Percentiles rank a stretch among this genome's conserved stretches.
phyloP scores from a whole-genome alignment of 208 protist species.

The Tritrichomonas musculus region DNA sequence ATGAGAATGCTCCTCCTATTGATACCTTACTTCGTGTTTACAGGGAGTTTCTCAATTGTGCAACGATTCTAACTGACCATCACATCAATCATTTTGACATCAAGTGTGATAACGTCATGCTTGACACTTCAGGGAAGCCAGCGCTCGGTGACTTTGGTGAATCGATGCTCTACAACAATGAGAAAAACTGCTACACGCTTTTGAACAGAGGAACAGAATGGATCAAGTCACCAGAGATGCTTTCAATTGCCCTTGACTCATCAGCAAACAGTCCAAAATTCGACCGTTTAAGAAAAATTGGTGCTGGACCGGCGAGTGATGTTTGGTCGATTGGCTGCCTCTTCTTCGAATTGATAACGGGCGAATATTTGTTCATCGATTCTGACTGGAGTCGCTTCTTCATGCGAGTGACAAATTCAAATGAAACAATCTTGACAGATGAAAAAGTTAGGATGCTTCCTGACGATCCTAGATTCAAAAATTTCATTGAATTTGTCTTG shows the following conservation, averaged over 20 bases:
- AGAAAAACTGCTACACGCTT: neutral
- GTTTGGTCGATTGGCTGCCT: slow-evolving; percentile 46
- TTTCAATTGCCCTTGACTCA: neutral
- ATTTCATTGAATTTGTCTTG: neutral
- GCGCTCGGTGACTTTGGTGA: slow-evolving; percentile 11
- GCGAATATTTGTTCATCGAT: slow-evolving; percentile 42
- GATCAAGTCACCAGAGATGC: slow-evolving; percentile 29
- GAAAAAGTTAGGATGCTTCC: neutral
- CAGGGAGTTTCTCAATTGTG: neutral
- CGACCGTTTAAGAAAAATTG: neutral
- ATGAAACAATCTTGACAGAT: neutral
- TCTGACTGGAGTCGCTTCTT: neutral
- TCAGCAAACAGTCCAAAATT: neutral
- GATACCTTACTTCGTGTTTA: neutral
- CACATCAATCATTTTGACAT: slow-evolving; percentile 16
- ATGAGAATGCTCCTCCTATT: neutral
- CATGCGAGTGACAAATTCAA: neutral
- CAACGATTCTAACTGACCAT: neutral
- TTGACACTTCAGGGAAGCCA: neutral
- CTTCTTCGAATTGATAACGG: slow-evolving; percentile 42
- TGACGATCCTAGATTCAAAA: neutral
- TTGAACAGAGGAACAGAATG: slow-evolving; percentile 30
- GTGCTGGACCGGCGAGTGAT: slow-evolving; percentile 12
- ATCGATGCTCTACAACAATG: neutral
- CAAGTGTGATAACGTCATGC: neutral